These are phyloP conservation scores for Claviceps pazoutovae DNA, from an alignment of 2,329 filamentous ascomycete species.

Conservation along the genomic window DNA sequence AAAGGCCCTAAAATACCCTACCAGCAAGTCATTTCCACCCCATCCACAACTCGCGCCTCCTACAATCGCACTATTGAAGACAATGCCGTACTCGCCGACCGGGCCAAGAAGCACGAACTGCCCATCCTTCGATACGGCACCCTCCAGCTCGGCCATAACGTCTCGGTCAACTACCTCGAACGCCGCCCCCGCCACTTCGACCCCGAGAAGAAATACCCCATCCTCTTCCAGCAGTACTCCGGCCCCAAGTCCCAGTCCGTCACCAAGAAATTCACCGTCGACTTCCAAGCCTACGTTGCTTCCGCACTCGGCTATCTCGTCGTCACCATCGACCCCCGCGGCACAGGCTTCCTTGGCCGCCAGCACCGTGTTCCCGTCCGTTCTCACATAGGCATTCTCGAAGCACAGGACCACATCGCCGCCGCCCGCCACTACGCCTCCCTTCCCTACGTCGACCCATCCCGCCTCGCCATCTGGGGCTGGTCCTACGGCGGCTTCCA, in stretches of 20 bases:
- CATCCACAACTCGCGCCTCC: slow-evolving; percentile 41
- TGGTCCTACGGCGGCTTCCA: slow-evolving; percentile 97
- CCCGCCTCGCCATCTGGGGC: slow-evolving; percentile 86
- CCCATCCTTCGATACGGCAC: slow-evolving; percentile 73
- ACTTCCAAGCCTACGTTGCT: slow-evolving; percentile 85
- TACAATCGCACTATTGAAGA: slow-evolving; percentile 65
- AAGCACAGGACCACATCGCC: slow-evolving; percentile 82
- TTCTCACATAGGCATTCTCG: slow-evolving; percentile 70
- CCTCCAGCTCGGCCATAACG: slow-evolving; percentile 64
- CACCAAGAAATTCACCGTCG: slow-evolving; percentile 62
- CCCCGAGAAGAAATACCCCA: slow-evolving; percentile 71
- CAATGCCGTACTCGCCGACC: slow-evolving; percentile 55
- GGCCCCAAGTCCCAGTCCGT: slow-evolving; percentile 90
- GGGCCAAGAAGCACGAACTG: slow-evolving; percentile 63
- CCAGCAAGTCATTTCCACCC: slow-evolving; percentile 81
- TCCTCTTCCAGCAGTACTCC: slow-evolving; percentile 89
- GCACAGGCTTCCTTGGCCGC: slow-evolving; percentile 82
- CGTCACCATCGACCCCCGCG: slow-evolving; percentile 84
- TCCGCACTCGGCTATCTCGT: slow-evolving; percentile 81
- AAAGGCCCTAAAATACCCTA: slow-evolving; percentile 74
- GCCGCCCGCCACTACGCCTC: slow-evolving; percentile 72
- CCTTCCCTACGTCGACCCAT: slow-evolving; percentile 70
- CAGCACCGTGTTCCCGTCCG: slow-evolving; percentile 69
- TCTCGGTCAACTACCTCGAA: slow-evolving; percentile 61
- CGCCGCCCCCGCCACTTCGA: slow-evolving; percentile 83